These are phyloP conservation scores for Antitrichia curtipendula DNA, from an alignment of 225 moss, liverwort and hornwort species.

Conservation along the genomic window DNA sequence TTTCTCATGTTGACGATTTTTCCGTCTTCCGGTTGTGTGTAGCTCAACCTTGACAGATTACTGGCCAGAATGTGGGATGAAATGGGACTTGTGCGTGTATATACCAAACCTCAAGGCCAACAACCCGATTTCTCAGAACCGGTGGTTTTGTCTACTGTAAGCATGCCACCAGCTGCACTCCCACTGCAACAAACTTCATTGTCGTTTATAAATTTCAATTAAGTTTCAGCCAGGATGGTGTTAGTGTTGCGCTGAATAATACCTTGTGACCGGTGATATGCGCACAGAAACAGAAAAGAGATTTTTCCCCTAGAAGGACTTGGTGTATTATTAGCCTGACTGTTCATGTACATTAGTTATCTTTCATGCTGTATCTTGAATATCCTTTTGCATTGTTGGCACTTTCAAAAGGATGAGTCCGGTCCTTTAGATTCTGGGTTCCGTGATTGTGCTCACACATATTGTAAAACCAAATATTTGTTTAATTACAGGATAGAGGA, in stretches of 20 bases:
- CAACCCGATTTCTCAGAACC: conserved; percentile 99
- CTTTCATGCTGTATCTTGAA: not conserved
- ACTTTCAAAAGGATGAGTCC: not conserved
- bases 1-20: not conserved
- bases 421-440: not conserved
- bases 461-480: not conserved
- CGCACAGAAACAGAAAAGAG: not conserved
- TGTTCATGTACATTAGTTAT: not conserved
- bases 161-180: not conserved
- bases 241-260: not conserved
- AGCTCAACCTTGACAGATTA: conserved; percentile 98
- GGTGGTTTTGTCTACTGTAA: conserved; percentile 94
- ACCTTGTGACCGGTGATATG: not conserved
- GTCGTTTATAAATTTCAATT: not conserved
- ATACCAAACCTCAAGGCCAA: conserved; percentile 99
- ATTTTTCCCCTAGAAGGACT: not conserved
- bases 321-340: not conserved
- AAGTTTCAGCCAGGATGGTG: not conserved
- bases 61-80: conserved; percentile 99
- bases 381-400: not conserved
- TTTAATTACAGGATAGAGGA: conserved; percentile 77
- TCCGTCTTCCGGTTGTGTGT: not conserved
- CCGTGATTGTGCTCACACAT: not conserved
- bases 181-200: not conserved
- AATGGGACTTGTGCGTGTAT: conserved; percentile 99